Conservation (phyloP, 306 rosid genomes). For the Senna tora region DNA sequence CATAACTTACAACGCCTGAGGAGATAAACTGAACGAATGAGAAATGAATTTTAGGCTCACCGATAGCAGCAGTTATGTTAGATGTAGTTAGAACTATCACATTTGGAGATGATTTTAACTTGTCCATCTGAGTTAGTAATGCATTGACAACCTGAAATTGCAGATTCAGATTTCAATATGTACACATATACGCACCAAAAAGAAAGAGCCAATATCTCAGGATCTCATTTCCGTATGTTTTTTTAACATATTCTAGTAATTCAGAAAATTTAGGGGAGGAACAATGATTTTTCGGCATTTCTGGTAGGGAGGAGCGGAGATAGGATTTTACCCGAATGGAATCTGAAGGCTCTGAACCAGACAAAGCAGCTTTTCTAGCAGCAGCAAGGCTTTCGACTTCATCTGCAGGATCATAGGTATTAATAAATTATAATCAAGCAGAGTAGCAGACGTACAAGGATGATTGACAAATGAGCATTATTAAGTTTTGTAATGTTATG, state of each 20-base stretch:
- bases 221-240: constrained; percentile 2
- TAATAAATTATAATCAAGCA: constrained; percentile 28
- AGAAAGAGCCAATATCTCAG: constrained; percentile 1
- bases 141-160: constrained; percentile 94
- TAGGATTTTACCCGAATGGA: constrained; percentile 83
- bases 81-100: constrained; percentile 93
- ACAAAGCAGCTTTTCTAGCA: constrained; percentile 95
- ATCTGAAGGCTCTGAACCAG: constrained; percentile 99
- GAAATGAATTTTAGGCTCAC: constrained; percentile 58
- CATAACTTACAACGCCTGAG: neutral
- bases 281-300: neutral
- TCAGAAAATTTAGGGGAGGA: neutral
- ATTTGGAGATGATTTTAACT: constrained; percentile 87
- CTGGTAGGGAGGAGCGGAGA: constrained; percentile 2
- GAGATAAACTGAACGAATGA: constrained; percentile 17
- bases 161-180: constrained; percentile 39
- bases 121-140: constrained; percentile 93
- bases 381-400: constrained; percentile 99
- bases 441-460: constrained; percentile 36
- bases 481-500: constrained; percentile 35
- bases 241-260: neutral
- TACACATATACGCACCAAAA: constrained; percentile 14
- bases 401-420: constrained; percentile 59
- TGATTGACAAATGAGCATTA: constrained; percentile 34
- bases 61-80: constrained; percentile 92